Base-by-base conservation (phyloP, 257 asterid genomes). In the Ilex asprella region DNA sequence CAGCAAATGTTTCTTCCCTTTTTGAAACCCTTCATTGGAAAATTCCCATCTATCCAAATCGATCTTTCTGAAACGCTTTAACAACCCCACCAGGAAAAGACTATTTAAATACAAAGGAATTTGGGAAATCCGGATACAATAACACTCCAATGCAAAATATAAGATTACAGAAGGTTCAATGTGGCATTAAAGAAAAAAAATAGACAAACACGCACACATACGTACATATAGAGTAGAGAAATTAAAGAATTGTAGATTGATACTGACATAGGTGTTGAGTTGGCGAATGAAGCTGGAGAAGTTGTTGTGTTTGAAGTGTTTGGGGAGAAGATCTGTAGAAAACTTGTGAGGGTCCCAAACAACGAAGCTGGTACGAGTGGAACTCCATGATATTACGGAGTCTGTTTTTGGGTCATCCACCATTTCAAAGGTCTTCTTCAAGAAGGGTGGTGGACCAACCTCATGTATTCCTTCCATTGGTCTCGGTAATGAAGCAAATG, bases 271-370 rank as follows among this genome's bases (percentile, higher is more conserved):
- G 69, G 99, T 93, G 64, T 89, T 93, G 59, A 93, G 96, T 50
- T 93, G 99, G 44, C 97, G 88, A 56, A 92, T 83, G 58, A 92
- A 92, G 85, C 98, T 89, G 2, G 98, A 89, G 83, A 92, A 92
- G 76, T 89, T 89, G 70, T 67, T 86, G 77, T 92, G 98, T 84
- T 89, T 89, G 69, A 92, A 92, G 77, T 92, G 84, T 39, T 71
- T 83, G 14, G 98, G 97, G 52, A 92, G 86, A 78, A 92, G 76
- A 70, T 92, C 83, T 8, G 70, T 67, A 21, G 97, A 82, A 14
- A 92, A 81, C 41, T 55, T 74, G 72, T 92, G 91, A 21, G 93
- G 83, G 16, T 92, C 96, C 97, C 96, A 89, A 61, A 92, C 93
- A 41, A 92, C 72, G 67, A 92, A 92, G 55, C 98, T 89, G 6